These are phyloP conservation scores for Dictyostelium brefeldianum DNA, from an alignment of 78 protist species.

Conservation along the genomic window DNA sequence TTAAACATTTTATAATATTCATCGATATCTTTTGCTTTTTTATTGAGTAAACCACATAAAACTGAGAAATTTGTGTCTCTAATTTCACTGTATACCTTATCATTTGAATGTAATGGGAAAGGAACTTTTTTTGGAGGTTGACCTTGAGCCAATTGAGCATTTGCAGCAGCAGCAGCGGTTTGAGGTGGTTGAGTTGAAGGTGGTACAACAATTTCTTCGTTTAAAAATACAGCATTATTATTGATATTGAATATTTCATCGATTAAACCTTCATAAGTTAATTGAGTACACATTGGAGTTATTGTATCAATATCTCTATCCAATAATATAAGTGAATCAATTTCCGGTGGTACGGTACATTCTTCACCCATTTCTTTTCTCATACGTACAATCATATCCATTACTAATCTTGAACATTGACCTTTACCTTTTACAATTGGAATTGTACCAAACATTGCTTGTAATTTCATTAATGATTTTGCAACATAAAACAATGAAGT, in stretches of 20 bases:
- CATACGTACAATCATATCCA: conserved; percentile 81
- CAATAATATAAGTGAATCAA: conserved; percentile 88
- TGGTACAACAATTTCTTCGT: conserved; percentile 51
- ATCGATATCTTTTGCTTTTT: conserved; percentile 65
- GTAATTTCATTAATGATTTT: conserved; percentile 87
- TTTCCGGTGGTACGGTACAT: conserved; percentile 59
- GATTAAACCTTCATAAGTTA: conserved; percentile 97
- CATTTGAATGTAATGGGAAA: conserved; percentile 37
- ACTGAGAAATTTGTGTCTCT: conserved; percentile 84
- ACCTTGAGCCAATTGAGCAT: neutral
- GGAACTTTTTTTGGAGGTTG: conserved; percentile 49
- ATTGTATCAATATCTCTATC: conserved; percentile 90
- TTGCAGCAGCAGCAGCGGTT: neutral
- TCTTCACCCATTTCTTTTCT: conserved; percentile 69
- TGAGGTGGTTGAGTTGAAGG: neutral
- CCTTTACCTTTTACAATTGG: conserved; percentile 93
- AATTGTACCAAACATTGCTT: conserved; percentile 89
- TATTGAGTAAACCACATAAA: conserved; percentile 53
- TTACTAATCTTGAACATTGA: conserved; percentile 58
- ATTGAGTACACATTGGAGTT: conserved; percentile 89
- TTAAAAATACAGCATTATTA: conserved; percentile 45
- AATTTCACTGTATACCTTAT: conserved; percentile 64
- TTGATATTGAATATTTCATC: conserved; percentile 91
- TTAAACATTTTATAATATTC: conserved; percentile 59
- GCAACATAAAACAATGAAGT: conserved; percentile 87